Percentiles rank a stretch among this genome's conserved stretches.
Evolutionary conservation across 2,329 filamentous ascomycete species (phyloP).

Genomic region (Emmonsiellopsis sp.): DNA sequence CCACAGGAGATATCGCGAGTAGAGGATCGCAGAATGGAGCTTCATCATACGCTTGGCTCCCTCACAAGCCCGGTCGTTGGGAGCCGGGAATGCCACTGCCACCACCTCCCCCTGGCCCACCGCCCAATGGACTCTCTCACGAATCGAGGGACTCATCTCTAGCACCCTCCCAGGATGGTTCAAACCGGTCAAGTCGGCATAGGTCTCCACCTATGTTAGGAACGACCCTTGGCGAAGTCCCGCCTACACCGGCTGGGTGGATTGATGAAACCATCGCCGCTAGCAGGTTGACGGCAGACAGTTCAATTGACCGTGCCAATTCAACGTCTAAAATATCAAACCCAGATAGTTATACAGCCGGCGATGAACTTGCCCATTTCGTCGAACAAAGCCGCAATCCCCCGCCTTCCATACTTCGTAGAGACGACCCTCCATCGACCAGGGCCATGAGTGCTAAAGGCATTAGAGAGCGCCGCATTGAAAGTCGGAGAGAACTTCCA

Average conservation of each 20-base stretch:
- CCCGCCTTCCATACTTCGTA: neutral
- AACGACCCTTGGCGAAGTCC: constrained; percentile 32
- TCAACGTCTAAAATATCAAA: neutral
- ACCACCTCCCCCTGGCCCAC: constrained; percentile 39
- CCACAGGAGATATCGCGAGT: constrained; percentile 35
- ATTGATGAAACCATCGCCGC: constrained; percentile 22
- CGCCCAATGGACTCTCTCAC: constrained; percentile 21
- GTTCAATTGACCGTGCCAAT: neutral
- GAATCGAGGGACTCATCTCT: neutral
- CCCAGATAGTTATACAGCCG: neutral
- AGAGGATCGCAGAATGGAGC: constrained; percentile 25
- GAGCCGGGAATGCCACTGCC: constrained; percentile 39
- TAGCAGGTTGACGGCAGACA: neutral
- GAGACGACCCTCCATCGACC: constrained; percentile 14
- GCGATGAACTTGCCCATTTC: constrained; percentile 26
- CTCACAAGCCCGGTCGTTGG: constrained; percentile 24
- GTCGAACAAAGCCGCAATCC: constrained; percentile 24
- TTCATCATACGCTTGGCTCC: constrained; percentile 18
- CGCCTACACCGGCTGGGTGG: constrained; percentile 38
- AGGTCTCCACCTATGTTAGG: constrained; percentile 29
- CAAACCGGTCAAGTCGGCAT: constrained; percentile 14
- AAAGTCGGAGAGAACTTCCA: constrained; percentile 49
- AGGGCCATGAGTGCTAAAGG: constrained; percentile 50
- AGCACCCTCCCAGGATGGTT: neutral
- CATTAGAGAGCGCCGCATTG: constrained; percentile 56